Conservation (phyloP, 169 alveolate species). For the Plasmodium inui region DNA sequence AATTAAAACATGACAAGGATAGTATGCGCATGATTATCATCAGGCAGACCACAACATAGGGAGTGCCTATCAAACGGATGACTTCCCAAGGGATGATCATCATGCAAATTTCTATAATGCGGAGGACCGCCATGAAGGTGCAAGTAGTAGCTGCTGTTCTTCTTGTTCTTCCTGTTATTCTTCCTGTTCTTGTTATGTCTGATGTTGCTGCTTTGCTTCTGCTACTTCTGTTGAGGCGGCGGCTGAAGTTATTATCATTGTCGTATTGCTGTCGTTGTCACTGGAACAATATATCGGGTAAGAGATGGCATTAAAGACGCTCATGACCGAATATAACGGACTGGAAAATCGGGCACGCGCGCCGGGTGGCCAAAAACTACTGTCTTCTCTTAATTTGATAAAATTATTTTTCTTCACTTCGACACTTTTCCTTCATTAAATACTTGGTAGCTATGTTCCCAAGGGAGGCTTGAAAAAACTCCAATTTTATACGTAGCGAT, state of each 20-base stretch:
- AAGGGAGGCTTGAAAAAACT: conserved; percentile 49
- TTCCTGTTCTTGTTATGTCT: neutral
- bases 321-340: neutral
- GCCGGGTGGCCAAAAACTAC: neutral
- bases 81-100: conserved; percentile 5
- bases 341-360: neutral
- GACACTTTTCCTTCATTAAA: conserved; percentile 21
- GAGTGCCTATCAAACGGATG: conserved; percentile 7
- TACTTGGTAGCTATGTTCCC: conserved; percentile 34
- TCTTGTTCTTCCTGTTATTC: too few relatives aligned
- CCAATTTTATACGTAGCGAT: conserved; percentile 29
- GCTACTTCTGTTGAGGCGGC: neutral
- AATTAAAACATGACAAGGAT: conserved; percentile 19
- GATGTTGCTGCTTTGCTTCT: neutral
- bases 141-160: neutral
- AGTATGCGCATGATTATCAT: neutral
- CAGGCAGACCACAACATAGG: neutral
- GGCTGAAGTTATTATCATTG: neutral
- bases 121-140: conserved; percentile 5
- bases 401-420: conserved; percentile 13
- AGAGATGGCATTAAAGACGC: neutral
- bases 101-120: conserved; percentile 6
- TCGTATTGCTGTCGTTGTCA: neutral
- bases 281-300: neutral
- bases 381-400: neutral